Evolutionary conservation across 2,329 filamentous ascomycete genomes (phyloP).

Genomic region (Trichoderma sp.): DNA sequence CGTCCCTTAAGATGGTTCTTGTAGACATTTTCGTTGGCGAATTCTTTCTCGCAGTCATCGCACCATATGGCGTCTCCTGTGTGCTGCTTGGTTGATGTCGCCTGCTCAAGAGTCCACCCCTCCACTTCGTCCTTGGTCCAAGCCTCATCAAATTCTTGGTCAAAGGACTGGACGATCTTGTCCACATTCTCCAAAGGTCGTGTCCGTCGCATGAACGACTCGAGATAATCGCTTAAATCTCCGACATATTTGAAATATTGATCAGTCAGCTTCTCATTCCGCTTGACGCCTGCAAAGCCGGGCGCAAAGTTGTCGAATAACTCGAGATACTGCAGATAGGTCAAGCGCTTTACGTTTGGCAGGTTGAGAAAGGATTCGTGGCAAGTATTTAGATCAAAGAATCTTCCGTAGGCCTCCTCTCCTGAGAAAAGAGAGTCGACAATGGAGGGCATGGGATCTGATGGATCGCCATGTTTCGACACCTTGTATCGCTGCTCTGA

Average conservation of each 20-base stretch:
- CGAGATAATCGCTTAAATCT: constrained; percentile 77
- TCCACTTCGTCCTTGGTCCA: constrained; percentile 80
- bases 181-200: constrained; percentile 84
- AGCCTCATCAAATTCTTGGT: constrained; percentile 77
- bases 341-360: constrained; percentile 78
- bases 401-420: constrained; percentile 91
- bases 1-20: constrained; percentile 85
- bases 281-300: constrained; percentile 72
- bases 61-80: constrained; percentile 77
- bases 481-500: constrained; percentile 87
- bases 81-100: constrained; percentile 33
- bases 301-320: constrained; percentile 83
- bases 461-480: constrained; percentile 63
- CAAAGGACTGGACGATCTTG: constrained; percentile 72
- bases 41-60: constrained; percentile 88
- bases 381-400: constrained; percentile 80
- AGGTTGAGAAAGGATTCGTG: constrained; percentile 93
- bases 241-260: constrained; percentile 89
- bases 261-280: constrained; percentile 84
- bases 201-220: constrained; percentile 82
- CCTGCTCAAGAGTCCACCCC: constrained; percentile 70
- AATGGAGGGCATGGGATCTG: constrained; percentile 63
- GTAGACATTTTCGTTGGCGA: constrained; percentile 94
- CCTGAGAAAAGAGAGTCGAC: constrained; percentile 94
- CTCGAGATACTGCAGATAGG: constrained; percentile 91